Conservation (phyloP, 2,329 filamentous ascomycete genomes). For the Lachnellula willkommii region DNA sequence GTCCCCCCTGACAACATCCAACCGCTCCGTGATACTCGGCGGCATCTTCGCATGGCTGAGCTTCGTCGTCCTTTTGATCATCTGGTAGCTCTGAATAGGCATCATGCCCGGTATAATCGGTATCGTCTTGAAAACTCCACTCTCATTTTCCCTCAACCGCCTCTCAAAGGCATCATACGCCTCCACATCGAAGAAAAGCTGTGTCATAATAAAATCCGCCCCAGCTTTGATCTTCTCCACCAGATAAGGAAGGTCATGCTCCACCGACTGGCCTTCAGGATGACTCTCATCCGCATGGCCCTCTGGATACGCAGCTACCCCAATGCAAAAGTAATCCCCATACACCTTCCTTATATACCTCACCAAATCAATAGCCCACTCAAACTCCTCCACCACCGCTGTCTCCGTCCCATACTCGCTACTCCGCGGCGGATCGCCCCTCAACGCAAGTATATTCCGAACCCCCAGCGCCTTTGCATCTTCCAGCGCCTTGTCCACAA, state of each 20-base stretch:
- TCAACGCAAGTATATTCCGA: constrained; percentile 84
- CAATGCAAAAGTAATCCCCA: constrained; percentile 93
- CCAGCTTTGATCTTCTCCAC: constrained; percentile 88
- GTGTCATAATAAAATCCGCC: constrained; percentile 97
- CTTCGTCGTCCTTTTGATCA: constrained; percentile 89
- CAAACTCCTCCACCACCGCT: constrained; percentile 64
- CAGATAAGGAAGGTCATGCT: constrained; percentile 81
- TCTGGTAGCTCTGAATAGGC: constrained; percentile 97
- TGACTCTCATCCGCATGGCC: constrained; percentile 89
- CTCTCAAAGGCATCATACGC: constrained; percentile 78
- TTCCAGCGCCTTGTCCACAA: constrained; percentile 85
- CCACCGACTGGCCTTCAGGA: constrained; percentile 61
- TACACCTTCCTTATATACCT: constrained; percentile 79
- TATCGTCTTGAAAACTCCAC: constrained; percentile 77
- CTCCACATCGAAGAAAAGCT: constrained; percentile 87
- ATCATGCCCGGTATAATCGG: constrained; percentile 93
- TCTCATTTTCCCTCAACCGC: constrained; percentile 71
- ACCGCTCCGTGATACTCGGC: constrained; percentile 58
- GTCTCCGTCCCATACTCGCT: constrained; percentile 74
- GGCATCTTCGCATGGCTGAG: constrained; percentile 86
- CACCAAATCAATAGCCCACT: constrained; percentile 84
- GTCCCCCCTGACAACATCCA: constrained; percentile 70
- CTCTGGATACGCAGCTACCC: constrained; percentile 91
- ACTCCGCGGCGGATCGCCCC: constrained; percentile 84
- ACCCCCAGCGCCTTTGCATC: constrained; percentile 88